Percentiles rank a stretch among this genome's conserved stretches.
These are phyloP conservation scores for Pilaira anomala DNA, from an alignment of 192 early-diverging fungal species.

Conservation along the genomic window DNA sequence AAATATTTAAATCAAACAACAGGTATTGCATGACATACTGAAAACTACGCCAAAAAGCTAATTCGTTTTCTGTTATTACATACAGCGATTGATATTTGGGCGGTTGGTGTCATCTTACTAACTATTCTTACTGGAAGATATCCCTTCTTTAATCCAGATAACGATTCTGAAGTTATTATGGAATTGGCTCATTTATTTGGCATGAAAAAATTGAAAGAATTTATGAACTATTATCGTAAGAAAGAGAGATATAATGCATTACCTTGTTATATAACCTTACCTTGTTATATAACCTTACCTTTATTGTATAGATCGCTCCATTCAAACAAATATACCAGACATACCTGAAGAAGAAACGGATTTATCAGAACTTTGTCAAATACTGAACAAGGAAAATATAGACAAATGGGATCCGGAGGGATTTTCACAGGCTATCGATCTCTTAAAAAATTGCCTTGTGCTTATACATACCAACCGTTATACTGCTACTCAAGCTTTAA, in stretches of 20 bases:
- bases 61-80: background rate
- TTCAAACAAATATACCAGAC: slow-evolving; percentile 50
- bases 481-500: slow-evolving; percentile 71
- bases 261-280: no score
- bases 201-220: slow-evolving; percentile 65
- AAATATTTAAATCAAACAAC: slow-evolving; percentile 74
- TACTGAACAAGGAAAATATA: slow-evolving; percentile 39
- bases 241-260: background rate
- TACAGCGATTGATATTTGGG: slow-evolving; percentile 88
- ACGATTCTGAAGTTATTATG: slow-evolving; percentile 81
- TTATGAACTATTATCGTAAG: slow-evolving; percentile 61
- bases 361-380: slow-evolving; percentile 39
- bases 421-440: slow-evolving; percentile 50
- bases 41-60: background rate
- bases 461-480: slow-evolving; percentile 62
- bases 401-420: slow-evolving; percentile 38
- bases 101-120: slow-evolving; percentile 84
- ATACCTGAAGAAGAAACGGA: slow-evolving; percentile 28
- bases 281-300: no score
- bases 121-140: slow-evolving; percentile 76
- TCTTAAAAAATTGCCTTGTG: slow-evolving; percentile 57
- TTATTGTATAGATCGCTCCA: slow-evolving; percentile 47
- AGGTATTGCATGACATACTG: slow-evolving; percentile 29
- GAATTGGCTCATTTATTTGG: slow-evolving; percentile 85
- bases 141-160: slow-evolving; percentile 86